Conservation (phyloP, 192 early-diverging fungal genomes). For the Irineochytrium annulatum region DNA sequence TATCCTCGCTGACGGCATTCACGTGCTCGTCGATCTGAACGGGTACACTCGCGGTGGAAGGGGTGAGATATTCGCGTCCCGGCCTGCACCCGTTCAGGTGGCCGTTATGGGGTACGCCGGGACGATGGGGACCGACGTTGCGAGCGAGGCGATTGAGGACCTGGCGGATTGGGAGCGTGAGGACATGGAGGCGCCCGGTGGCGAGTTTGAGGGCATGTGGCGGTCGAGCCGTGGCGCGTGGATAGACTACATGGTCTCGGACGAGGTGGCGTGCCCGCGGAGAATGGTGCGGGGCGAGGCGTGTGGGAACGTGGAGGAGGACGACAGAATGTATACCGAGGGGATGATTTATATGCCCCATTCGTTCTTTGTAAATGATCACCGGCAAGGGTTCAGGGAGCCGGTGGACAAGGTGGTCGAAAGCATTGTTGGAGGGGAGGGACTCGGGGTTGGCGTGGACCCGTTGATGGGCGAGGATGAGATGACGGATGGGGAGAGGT, state of each 20-base stretch:
- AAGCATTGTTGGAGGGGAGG: neutral
- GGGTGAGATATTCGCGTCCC: conserved; percentile 90
- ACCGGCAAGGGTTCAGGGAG: conserved; percentile 86
- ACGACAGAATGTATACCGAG: conserved; percentile 72
- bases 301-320: conserved; percentile 6
- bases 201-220: neutral
- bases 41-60: conserved; percentile 95
- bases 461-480: conserved; percentile 13
- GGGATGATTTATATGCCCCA: conserved; percentile 88
- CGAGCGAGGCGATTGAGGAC: conserved; percentile 2
- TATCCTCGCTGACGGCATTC: conserved; percentile 72
- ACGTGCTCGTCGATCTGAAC: conserved; percentile 88
- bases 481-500: conserved; percentile 10
- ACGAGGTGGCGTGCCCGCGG: conserved; percentile 42
- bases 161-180: neutral
- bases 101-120: conserved; percentile 94
- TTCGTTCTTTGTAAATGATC: conserved; percentile 93
- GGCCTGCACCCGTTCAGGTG: conserved; percentile 84
- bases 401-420: conserved; percentile 54
- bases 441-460: too few species aligned
- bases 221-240: conserved; percentile 11
- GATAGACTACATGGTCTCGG: conserved; percentile 47
- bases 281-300: conserved; percentile 36
- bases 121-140: conserved; percentile 68
- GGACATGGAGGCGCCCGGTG: conserved; percentile 6